Conservation (phyloP, 371 early-diverging fungal species). For the Phascolomyces articulosus region DNA sequence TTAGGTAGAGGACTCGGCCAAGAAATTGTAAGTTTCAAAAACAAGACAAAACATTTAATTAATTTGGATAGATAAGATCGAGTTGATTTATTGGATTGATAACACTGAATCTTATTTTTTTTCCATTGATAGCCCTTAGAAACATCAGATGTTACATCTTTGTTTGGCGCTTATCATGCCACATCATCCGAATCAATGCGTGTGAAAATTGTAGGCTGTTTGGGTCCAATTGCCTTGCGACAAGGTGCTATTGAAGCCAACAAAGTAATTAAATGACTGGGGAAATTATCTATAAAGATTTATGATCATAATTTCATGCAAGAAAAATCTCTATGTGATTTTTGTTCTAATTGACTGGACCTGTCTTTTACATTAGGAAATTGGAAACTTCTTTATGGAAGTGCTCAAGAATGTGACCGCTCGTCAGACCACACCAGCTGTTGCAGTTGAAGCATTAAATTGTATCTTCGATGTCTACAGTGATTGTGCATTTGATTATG, state of each 20-base stretch:
- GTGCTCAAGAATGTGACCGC: conserved; percentile 40
- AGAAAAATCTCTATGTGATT: too few relatives aligned
- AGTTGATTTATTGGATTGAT: too few relatives aligned
- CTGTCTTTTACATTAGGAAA: conserved; percentile 22
- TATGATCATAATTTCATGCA: too few relatives aligned
- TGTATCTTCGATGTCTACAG: conserved; percentile 88
- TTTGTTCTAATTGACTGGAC: too few relatives aligned
- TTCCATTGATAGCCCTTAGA: conserved; percentile 45
- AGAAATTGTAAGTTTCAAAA: conserved; percentile 47
- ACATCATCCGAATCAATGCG: conserved; percentile 55
- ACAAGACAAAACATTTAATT: too few relatives aligned
- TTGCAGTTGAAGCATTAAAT: conserved; percentile 78
- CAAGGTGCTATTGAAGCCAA: conserved; percentile 76
- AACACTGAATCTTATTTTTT: too few relatives aligned
- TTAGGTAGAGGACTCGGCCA: conserved; percentile 70
- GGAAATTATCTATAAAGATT: too few relatives aligned
- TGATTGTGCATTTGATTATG: conserved; percentile 85
- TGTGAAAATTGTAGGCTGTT: conserved; percentile 74
- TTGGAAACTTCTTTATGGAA: conserved; percentile 35
- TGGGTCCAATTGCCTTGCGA: conserved; percentile 75
- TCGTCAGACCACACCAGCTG: conserved; percentile 47
- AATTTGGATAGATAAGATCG: too few relatives aligned
- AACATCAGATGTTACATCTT: conserved; percentile 46
- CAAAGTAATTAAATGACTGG: conserved; percentile 49
- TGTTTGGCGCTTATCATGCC: conserved; percentile 54